Evolutionary conservation across 23 red algal genomes (phyloP).

Genomic region (Cyanidium caldarium): DNA sequence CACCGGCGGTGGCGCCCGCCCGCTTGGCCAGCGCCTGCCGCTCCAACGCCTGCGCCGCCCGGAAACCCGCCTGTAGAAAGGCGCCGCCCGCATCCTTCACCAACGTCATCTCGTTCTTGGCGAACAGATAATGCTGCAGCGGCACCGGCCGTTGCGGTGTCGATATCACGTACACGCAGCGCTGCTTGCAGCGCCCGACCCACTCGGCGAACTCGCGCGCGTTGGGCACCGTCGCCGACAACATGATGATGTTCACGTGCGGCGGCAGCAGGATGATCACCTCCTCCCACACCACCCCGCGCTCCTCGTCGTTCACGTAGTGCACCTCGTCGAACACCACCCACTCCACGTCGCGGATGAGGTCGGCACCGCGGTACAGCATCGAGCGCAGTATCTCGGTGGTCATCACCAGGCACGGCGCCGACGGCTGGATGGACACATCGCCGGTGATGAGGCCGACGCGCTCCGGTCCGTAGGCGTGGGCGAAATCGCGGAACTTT

Average conservation of each 20-base stretch:
- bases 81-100: constrained; percentile 1
- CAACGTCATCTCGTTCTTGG: background rate
- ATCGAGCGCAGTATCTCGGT: constrained; percentile 90
- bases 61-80: background rate
- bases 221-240: constrained; percentile 85
- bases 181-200: constrained; percentile 31
- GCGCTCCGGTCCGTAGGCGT: constrained; percentile 19
- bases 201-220: constrained; percentile 81
- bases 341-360: constrained; percentile 65
- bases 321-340: constrained; percentile 94
- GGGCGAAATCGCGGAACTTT: constrained; percentile 85
- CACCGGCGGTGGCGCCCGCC: constrained; percentile 12
- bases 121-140: constrained; percentile 29
- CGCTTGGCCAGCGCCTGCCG: constrained; percentile 36
- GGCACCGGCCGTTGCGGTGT: constrained; percentile 23
- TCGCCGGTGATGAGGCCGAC: constrained; percentile 85
- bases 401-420: constrained; percentile 73
- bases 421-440: constrained; percentile 65
- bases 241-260: constrained; percentile 58
- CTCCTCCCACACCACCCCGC: constrained; percentile 93
- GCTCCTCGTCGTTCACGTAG: constrained; percentile 84
- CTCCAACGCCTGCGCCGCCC: constrained; percentile 8
- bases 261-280: constrained; percentile 68
- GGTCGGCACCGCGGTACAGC: constrained; percentile 85
- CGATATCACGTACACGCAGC: constrained; percentile 4